A percentile compares a stretch with the other conserved stretches of the same genome.
phyloP scores from a whole-genome alignment of 306 rosid species.

The Vicia villosa region DNA sequence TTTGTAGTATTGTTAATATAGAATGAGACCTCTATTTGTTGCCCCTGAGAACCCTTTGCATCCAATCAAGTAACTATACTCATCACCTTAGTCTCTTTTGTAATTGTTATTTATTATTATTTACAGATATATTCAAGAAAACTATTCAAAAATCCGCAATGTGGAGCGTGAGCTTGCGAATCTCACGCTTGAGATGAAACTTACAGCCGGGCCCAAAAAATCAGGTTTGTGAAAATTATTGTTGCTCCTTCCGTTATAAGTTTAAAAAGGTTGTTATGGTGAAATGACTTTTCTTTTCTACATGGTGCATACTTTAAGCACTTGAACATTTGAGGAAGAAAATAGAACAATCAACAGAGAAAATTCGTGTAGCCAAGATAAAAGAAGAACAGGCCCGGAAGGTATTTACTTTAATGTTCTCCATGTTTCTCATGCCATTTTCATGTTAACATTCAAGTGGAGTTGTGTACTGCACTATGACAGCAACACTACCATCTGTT shows the following conservation, averaged over 20 bases:
- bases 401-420: constrained; percentile 47
- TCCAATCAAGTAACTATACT: constrained; percentile 9
- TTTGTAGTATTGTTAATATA: constrained; percentile 24
- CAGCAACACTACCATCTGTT: constrained; percentile 7
- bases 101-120: neutral
- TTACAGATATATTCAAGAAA: constrained; percentile 82
- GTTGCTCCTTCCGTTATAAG: constrained; percentile 22
- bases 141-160: constrained; percentile 87
- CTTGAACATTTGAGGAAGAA: constrained; percentile 91
- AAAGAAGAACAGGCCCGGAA: constrained; percentile 79
- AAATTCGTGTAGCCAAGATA: constrained; percentile 70
- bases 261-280: constrained; percentile 26
- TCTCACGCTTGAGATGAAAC: constrained; percentile 87
- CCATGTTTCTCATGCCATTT: constrained; percentile 25
- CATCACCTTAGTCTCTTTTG: constrained; percentile 12
- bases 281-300: constrained; percentile 41
- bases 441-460: constrained; percentile 16
- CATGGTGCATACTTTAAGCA: constrained; percentile 57
- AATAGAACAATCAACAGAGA: constrained; percentile 78
- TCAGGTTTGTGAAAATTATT: constrained; percentile 62
- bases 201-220: constrained; percentile 94
- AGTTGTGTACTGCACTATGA: neutral
- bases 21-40: neutral
- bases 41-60: constrained; percentile 1
- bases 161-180: constrained; percentile 84